Conservation (phyloP, 768 basidiomycete species). For the Collybiopsis luxurians region DNA sequence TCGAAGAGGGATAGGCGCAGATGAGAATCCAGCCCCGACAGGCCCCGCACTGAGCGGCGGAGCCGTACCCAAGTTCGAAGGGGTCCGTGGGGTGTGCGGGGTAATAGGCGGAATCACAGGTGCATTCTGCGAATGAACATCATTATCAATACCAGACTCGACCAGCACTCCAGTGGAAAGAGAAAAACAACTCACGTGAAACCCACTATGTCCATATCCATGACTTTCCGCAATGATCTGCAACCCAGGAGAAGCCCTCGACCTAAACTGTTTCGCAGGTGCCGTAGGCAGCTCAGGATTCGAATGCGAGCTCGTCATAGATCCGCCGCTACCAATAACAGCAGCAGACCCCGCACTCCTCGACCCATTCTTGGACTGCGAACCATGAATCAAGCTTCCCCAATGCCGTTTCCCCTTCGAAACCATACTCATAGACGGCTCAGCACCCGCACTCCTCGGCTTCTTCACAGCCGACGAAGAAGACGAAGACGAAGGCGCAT, state of each 20-base stretch:
- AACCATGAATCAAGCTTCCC: constrained; percentile 2
- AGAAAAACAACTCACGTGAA: neutral
- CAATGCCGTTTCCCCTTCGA: neutral
- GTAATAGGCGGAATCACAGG: constrained; percentile 2
- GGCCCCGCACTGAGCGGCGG: constrained; percentile 2
- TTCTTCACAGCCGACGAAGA: neutral
- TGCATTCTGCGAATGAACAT: neutral
- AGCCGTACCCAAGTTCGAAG: neutral
- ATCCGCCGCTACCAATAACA: too few relatives aligned
- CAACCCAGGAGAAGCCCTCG: neutral
- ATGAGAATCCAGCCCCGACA: neutral
- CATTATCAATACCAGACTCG: neutral
- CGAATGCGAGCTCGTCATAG: too few relatives aligned
- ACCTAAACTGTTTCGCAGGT: neutral
- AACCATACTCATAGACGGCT: neutral
- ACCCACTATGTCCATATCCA: too few relatives aligned
- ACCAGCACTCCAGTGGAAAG: too few relatives aligned
- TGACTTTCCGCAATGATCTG: constrained; percentile 1
- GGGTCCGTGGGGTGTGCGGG: neutral
- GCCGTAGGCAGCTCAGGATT: neutral
- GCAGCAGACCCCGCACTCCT: neutral
- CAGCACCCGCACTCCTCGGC: neutral
- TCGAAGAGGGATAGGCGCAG: neutral
- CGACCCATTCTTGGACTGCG: constrained; percentile 1
- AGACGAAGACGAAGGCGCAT: neutral